phyloP scores from a whole-genome alignment of 78 protist genomes.

The Monosiga brevicollis region DNA sequence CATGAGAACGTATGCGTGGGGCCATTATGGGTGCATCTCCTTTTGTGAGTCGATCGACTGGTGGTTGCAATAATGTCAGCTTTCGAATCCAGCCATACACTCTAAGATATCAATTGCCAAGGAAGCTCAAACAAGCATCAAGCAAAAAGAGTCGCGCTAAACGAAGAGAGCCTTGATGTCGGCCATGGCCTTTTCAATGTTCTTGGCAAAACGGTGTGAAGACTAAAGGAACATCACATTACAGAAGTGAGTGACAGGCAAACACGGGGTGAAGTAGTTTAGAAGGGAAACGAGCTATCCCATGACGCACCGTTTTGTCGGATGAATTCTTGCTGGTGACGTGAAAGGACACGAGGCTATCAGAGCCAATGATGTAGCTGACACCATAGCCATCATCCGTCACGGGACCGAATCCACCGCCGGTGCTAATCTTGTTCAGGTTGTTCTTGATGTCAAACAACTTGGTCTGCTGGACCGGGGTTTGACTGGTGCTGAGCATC shows the following conservation, averaged over 20 bases:
- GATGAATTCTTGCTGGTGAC: constrained; percentile 12
- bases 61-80: too few relatives aligned
- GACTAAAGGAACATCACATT: neutral
- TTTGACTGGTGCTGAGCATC: constrained; percentile 31
- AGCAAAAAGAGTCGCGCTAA: too few relatives aligned
- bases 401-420: constrained; percentile 56
- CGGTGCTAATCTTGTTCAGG: constrained; percentile 5
- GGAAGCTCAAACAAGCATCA: too few relatives aligned
- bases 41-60: too few relatives aligned
- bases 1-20: too few relatives aligned
- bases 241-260: neutral
- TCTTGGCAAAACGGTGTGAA: neutral
- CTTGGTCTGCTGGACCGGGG: constrained; percentile 25
- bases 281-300: neutral
- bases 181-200: neutral
- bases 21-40: too few relatives aligned
- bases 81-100: too few relatives aligned
- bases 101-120: too few relatives aligned
- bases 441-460: neutral
- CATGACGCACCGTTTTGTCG: neutral
- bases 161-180: neutral
- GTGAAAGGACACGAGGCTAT: constrained; percentile 14
- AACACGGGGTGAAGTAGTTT: neutral
- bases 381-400: constrained; percentile 39
- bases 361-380: constrained; percentile 30